Conservation (phyloP, 2,329 filamentous ascomycete genomes). For the Xylaria sp. region DNA sequence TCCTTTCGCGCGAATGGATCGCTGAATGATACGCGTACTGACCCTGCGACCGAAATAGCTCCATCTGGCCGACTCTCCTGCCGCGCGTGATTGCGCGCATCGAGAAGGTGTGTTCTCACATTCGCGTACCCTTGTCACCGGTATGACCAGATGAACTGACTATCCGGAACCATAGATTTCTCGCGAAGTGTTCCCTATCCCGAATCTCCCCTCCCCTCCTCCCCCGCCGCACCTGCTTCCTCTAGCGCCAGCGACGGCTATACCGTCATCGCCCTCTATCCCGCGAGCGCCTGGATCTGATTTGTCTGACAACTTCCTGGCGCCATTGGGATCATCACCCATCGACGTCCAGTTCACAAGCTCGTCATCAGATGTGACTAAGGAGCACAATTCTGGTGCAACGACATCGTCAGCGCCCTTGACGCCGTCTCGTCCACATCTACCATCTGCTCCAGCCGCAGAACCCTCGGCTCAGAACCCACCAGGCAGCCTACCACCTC, state of each 20-base stretch:
- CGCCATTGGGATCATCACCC: conserved; percentile 44
- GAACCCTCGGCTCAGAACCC: conserved; percentile 24
- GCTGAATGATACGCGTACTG: background rate
- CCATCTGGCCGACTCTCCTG: conserved; percentile 37
- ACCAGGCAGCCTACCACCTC: conserved; percentile 53
- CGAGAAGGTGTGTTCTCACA: conserved; percentile 46
- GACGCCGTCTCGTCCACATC: conserved; percentile 22
- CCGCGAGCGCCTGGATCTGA: conserved; percentile 34
- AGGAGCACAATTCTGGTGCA: conserved; percentile 52
- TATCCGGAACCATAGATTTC: conserved; percentile 54
- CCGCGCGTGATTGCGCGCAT: conserved; percentile 35
- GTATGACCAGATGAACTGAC: conserved; percentile 4
- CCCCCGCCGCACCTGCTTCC: conserved; percentile 14
- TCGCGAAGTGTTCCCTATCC: conserved; percentile 68
- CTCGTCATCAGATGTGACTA: conserved; percentile 56
- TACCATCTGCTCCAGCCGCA: conserved; percentile 32
- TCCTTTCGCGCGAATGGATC: background rate
- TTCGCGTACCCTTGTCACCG: conserved; percentile 10
- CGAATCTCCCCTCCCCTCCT: conserved; percentile 46
- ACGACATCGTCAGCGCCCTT: background rate
- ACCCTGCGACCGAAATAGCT: conserved; percentile 27
- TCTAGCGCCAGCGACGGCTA: conserved; percentile 17
- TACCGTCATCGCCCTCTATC: conserved; percentile 28
- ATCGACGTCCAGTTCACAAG: conserved; percentile 32
- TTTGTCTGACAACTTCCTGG: conserved; percentile 39